Base-by-base conservation (phyloP, 371 early-diverging fungal species). In the Batrachochytrium dendrobatidis region DNA sequence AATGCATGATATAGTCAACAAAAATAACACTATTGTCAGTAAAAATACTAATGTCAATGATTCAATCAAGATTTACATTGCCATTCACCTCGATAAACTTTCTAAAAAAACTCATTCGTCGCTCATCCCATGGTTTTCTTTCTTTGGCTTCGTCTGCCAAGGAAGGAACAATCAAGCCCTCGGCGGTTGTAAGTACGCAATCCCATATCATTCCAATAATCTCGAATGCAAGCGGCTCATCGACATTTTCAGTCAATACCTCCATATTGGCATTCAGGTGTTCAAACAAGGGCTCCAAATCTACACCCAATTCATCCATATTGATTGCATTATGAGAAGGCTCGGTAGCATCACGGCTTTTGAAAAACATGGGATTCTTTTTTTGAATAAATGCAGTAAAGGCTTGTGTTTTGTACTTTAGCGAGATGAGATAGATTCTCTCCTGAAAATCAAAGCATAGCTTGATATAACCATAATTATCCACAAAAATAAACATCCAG, bases 181-280 rank as follows among this genome's bases (percentile, higher is more conserved):
- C 67, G n/a, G 61, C 45, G 53, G 66, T 58, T 5, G 32, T 43
- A 22, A 72, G 46, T 22, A 73, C 51, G 31, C 67, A 59, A 20
- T 61, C 59, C 76, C 76, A 76, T 17, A 70, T 56, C 15, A 63
- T 62, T 3, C 28, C 26, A 3, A 69, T 67, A 31, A 73, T 59
- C 22, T 56, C 34, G 29, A 63, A 51, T 34, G 71, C 61, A 1
- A 72, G 48, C 7, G 18, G n/a, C 3, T 68, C 65, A 5, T 48
- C 52, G 56, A 67, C 59, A 15, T 55, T 51, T 28, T 63, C 64
- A 20, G 60, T 64, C 60, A 73, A 51, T 32, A 72, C 62, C 32
- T 65, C 65, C 6, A 76, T 57, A 59, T 76, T 76, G 10, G 48
- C 66, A 56, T 76, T 63, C 20, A 76, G 44, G 53, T 65, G 68